A percentile compares a stretch with the other conserved stretches of the same genome.
phyloP scores from a whole-genome alignment of 2,329 filamentous ascomycete genomes.

The Dothistroma septosporum region DNA sequence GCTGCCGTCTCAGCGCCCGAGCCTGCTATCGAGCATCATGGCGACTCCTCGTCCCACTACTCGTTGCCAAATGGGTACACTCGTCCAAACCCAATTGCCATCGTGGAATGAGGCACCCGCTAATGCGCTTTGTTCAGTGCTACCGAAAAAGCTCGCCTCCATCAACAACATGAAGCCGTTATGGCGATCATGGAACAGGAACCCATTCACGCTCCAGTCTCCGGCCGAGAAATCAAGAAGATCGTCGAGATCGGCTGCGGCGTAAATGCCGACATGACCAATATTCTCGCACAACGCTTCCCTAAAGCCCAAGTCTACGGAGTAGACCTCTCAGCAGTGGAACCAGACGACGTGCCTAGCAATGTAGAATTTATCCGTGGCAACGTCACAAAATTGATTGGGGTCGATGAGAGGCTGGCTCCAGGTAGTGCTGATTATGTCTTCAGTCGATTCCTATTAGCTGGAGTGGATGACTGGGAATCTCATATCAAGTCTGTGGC shows the following conservation, averaged over 20 bases:
- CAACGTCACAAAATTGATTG: conserved; percentile 9
- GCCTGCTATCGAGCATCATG: neutral
- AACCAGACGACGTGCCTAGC: neutral
- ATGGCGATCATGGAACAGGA: conserved; percentile 8
- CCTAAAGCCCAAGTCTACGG: conserved; percentile 10
- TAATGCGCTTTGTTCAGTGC: neutral
- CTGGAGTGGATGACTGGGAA: conserved; percentile 11
- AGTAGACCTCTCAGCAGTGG: conserved; percentile 10
- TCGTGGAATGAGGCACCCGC: neutral
- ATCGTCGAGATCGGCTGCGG: conserved; percentile 40
- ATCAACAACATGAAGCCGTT: conserved; percentile 10
- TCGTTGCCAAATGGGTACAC: conserved; percentile 39
- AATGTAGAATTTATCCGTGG: conserved; percentile 14
- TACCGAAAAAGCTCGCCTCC: conserved; percentile 7
- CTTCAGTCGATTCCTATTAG: conserved; percentile 10
- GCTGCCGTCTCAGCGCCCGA: neutral
- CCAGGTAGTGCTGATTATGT: conserved; percentile 8
- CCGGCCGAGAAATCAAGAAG: neutral
- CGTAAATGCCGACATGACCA: conserved; percentile 30
- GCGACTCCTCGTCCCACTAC: conserved; percentile 1
- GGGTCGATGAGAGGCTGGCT: conserved; percentile 2
- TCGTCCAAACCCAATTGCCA: neutral
- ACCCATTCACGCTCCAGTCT: conserved; percentile 7
- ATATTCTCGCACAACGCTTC: conserved; percentile 20
- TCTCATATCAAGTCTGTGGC: conserved; percentile 4